Evolutionary conservation across 371 early-diverging fungal species (phyloP), one percentile per base, ranked within the genome.

Genomic region (Entomophthora muscae): DNA sequence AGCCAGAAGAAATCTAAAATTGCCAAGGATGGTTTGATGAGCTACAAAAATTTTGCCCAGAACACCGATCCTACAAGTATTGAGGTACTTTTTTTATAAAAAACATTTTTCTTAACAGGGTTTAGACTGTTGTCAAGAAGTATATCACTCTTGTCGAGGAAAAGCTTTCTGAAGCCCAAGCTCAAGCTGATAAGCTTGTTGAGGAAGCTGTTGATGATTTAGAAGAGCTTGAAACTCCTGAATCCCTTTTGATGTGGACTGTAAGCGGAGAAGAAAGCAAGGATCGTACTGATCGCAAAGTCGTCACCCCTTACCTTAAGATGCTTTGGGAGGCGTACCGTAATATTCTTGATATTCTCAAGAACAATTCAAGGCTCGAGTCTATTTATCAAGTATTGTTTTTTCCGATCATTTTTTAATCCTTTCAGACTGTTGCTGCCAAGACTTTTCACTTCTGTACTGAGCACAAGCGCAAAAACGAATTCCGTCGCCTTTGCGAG

Each of bases 251-350:
- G 68, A 75, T 94, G 66, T 87, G 90, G 74, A 89, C 94, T 65
- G 93, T 98, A 59, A 90, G 89, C 64, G 89, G 89, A 51, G 95
- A 95, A 65, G 93, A 90, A 72, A 83, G 72, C 75, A 93, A 92
- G 75, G 97, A 98, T 73, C 82, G 95, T 57, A 92, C 95, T 17
- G 95, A 95, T 72, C 88, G 97, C 64, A 92, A 90, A 63, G 88
- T 95, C 32, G 94, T 97, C 57, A 96, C 96, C 17, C 97, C 98
- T 42, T 95, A 95, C 93, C 81, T 98, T 66, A 91, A 90, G 75
- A 94, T 98, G 71, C 80, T 95, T 70, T 98, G 98, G 98, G 98
- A 98, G 76, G 88, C 89, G 22, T 97, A 95, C 78, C 83, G 98
- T 64, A 95, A 91, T 64, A 86, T 91, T 31, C 81, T 98, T 57